phyloP scores from a whole-genome alignment of 306 rosid genomes.

The Dalbergia oliveri region DNA sequence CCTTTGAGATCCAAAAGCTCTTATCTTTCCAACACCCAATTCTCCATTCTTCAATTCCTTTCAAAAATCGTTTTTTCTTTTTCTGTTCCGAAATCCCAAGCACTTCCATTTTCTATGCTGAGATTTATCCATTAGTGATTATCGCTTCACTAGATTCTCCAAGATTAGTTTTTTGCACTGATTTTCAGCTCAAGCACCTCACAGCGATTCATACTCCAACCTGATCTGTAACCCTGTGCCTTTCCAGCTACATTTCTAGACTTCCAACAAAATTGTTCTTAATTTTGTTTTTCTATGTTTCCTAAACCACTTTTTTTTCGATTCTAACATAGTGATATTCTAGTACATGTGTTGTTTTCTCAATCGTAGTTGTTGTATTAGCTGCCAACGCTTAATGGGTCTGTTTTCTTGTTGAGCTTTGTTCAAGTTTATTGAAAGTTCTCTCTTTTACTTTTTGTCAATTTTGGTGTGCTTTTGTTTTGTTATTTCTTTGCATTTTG shows the following conservation, averaged over 20 bases:
- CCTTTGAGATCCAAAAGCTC: conserved; percentile 58
- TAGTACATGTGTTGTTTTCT: conserved; percentile 35
- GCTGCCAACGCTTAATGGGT: conserved; percentile 40
- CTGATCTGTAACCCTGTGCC: conserved; percentile 57
- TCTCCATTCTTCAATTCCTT: conserved; percentile 41
- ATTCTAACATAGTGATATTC: conserved; percentile 35
- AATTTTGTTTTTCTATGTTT: conserved; percentile 3
- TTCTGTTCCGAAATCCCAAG: conserved; percentile 37
- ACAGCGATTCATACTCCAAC: conserved; percentile 44
- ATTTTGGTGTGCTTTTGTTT: conserved; percentile 13
- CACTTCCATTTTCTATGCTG: not conserved
- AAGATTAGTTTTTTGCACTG: conserved; percentile 47
- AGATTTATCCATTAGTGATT: conserved; percentile 50
- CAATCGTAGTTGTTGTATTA: conserved; percentile 34
- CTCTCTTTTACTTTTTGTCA: conserved; percentile 25
- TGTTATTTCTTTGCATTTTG: conserved; percentile 43
- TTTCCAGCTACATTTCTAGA: conserved; percentile 66
- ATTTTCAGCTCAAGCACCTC: conserved; percentile 21
- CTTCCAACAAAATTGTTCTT: conserved; percentile 42
- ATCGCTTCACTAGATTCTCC: conserved; percentile 62
- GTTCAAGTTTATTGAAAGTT: conserved; percentile 34
- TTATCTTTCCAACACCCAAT: conserved; percentile 30
- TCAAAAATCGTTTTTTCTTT: conserved; percentile 31
- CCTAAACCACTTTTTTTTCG: conserved; percentile 1
- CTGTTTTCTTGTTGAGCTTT: conserved; percentile 32